phyloP scores from a whole-genome alignment of 768 basidiomycete species.

The Trametes maxima region DNA sequence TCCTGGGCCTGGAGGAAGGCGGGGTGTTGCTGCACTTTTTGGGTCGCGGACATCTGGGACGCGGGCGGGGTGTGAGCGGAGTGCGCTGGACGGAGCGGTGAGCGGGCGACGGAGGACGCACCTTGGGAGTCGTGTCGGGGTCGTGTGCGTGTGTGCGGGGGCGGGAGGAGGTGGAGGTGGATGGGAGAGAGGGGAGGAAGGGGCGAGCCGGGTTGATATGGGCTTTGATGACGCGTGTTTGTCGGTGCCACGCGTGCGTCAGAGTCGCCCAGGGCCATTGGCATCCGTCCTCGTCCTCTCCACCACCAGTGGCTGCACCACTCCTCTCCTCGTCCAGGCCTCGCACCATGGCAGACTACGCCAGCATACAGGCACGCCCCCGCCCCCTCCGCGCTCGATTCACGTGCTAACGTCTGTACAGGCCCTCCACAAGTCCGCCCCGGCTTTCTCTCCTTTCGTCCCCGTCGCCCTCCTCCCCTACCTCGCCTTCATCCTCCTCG shows the following conservation, averaged over 20 bases:
- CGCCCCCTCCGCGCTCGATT: slow-evolving; percentile 3
- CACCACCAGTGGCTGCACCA: slow-evolving; percentile 7
- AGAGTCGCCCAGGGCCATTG: slow-evolving; percentile 35
- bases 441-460: slow-evolving; percentile 72
- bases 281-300: background rate
- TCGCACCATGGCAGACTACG: slow-evolving; percentile 56
- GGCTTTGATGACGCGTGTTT: slow-evolving; percentile 67
- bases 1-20: slow-evolving; percentile 81
- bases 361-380: slow-evolving; percentile 51
- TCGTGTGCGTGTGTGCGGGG: slow-evolving; percentile 17
- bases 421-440: slow-evolving; percentile 66
- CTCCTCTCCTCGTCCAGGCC: background rate
- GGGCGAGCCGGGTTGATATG: slow-evolving; percentile 37
- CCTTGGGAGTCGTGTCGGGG: slow-evolving; percentile 15
- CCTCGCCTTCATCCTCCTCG: slow-evolving; percentile 72
- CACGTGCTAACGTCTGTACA: slow-evolving; percentile 28
- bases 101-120: background rate
- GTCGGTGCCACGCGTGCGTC: slow-evolving; percentile 46
- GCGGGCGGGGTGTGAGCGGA: slow-evolving; percentile 1
- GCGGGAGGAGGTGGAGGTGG: slow-evolving; percentile 21
- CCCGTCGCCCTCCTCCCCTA: slow-evolving; percentile 70
- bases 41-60: slow-evolving; percentile 67
- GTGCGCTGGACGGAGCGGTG: background rate
- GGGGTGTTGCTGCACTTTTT: slow-evolving; percentile 89
- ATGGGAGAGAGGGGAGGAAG: slow-evolving; percentile 19